Conservation (phyloP, 129 eudicot species). For the Tagetes erecta region DNA sequence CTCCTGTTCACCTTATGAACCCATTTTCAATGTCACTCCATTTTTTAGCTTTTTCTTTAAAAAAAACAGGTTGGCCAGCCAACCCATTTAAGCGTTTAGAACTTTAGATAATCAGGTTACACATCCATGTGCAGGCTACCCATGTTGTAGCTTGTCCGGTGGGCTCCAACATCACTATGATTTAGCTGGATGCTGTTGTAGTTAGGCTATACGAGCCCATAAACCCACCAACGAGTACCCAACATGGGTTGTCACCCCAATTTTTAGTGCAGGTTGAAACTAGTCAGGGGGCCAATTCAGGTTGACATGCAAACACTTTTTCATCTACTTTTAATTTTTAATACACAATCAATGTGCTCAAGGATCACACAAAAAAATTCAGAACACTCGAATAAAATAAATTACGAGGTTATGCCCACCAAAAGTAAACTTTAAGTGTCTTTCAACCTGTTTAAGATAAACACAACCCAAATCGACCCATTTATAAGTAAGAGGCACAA, state of each 20-base stretch:
- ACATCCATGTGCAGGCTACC: too few species aligned
- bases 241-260: not conserved
- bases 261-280: slow-evolving; percentile 10
- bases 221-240: not conserved
- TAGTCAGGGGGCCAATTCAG: not conserved
- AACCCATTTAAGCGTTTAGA: not conserved
- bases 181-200: not conserved
- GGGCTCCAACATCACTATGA: not conserved
- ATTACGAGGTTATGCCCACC: not conserved
- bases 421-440: not conserved
- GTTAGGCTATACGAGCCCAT: not conserved
- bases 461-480: not conserved
- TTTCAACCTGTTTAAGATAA: not conserved
- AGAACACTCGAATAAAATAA: not conserved
- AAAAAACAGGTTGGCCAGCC: not conserved
- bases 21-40: not conserved
- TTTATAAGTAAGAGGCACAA: not conserved
- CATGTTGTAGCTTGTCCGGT: not conserved
- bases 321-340: not conserved
- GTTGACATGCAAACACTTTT: not conserved
- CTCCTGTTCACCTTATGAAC: not conserved
- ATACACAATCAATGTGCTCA: not conserved
- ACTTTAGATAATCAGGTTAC: too few species aligned
- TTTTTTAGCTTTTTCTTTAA: not conserved
- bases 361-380: not conserved